These are phyloP conservation scores for Penicillium sp. DNA, from an alignment of 2,329 filamentous ascomycete genomes.

Conservation along the genomic window DNA sequence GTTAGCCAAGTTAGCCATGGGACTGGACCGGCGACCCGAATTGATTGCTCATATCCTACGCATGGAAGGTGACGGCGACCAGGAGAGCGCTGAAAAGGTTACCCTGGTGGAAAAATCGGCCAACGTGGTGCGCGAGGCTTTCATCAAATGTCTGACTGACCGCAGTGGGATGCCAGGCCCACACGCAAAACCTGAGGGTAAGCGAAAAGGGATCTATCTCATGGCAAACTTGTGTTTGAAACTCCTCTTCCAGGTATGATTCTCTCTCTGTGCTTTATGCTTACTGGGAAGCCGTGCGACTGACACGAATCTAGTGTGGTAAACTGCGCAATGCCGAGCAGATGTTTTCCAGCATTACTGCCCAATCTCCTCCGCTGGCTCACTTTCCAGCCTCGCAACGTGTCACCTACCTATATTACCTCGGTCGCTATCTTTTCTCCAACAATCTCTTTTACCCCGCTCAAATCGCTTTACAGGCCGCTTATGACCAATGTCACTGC, in stretches of 20 bases:
- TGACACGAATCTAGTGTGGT: slow-evolving; percentile 61
- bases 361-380: slow-evolving; percentile 77
- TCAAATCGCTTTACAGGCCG: slow-evolving; percentile 72
- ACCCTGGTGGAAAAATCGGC: slow-evolving; percentile 86
- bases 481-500: slow-evolving; percentile 76
- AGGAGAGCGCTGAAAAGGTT: slow-evolving; percentile 69
- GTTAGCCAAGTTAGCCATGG: slow-evolving; percentile 81
- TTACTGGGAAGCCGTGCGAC: not conserved
- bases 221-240: slow-evolving; percentile 91
- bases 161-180: slow-evolving; percentile 66
- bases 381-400: slow-evolving; percentile 85
- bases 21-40: slow-evolving; percentile 78
- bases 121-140: slow-evolving; percentile 87
- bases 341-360: slow-evolving; percentile 85
- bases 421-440: slow-evolving; percentile 86
- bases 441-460: slow-evolving; percentile 83
- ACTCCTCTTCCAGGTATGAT: slow-evolving; percentile 78
- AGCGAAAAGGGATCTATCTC: slow-evolving; percentile 85
- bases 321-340: slow-evolving; percentile 84
- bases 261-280: slow-evolving; percentile 3
- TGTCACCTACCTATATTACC: slow-evolving; percentile 92
- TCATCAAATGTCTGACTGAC: slow-evolving; percentile 86
- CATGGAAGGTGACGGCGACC: slow-evolving; percentile 47
- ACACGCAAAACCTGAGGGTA: slow-evolving; percentile 73
- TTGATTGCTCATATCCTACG: slow-evolving; percentile 68